Evolutionary conservation across 2,329 filamentous ascomycete species (phyloP), one percentile per base, ranked within the genome.

Genomic region (Phaeosphaeria sp.): DNA sequence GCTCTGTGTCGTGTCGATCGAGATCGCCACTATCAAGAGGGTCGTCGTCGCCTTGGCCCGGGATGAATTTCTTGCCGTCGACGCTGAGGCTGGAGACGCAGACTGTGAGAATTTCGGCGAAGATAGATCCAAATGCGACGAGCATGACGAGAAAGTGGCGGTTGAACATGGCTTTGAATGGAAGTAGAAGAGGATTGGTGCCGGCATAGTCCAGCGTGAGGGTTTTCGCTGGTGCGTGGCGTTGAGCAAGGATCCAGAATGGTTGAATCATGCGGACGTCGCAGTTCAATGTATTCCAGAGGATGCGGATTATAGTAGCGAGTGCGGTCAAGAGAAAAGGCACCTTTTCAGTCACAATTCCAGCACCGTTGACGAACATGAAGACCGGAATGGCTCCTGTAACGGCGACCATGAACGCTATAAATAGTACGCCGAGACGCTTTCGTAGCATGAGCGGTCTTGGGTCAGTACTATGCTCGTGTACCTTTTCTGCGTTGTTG

Each of bases 131-230:
- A 24, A 90, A 84, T 0, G 90, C 89, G 6, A 93, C 87, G 18
- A 89, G 78, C 27, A 89, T 86, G 27, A 92, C 84, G 25, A 91
- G 78, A 64, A 84, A 83, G 72, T 92, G 87, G 0, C 85, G 78
- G 68, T 91, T 91, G 33, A 85, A 61, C 9, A 89, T 77, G 2
- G 88, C 89, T 57, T 83, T 82, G 46, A 89, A 65, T 0, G 88
- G 86, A 21, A 91, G 82, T 74, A 84, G 87, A 3, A 86, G 86
- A 52, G 90, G 91, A 5, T 90, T 88, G 66, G 90, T 85, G 25
- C 88, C 88, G 0, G 88, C 90, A 74, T 92, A 92, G 74, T 92
- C 90, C 9, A 92, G 83, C 0, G 87, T 88, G 6, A 92, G 82
- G 1, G 86, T 89, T 63, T 83, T 85, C 6, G 89, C 81, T 0